Base-by-base conservation (phyloP, 441 rosid genomes). In the Pelargonium fulgidum region DNA sequence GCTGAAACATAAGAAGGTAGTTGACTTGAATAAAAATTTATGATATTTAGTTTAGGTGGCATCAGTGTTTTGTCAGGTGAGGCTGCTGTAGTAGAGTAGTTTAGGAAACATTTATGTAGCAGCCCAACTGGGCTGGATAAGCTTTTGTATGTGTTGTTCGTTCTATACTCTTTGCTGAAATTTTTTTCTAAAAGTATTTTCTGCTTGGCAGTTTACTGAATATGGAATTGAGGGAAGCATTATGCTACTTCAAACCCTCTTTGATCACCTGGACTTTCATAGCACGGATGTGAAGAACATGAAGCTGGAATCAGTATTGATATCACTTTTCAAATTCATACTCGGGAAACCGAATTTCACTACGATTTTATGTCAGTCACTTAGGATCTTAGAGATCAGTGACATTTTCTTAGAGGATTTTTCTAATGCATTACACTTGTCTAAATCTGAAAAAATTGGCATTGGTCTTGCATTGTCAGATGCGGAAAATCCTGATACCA, bases 381-480 rank as follows among this genome's bases (percentile, higher is more conserved):
- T 92, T 5, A 69, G 80, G 61, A 76, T 76, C 71, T 70, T 66
- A 5, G 92, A 84, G 74, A 65, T 90, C 76, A 82, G 73, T 65
- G 88, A 80, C 65, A 83, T 76, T 12, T 75, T 83, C 74, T 74
- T 92, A 7, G 81, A 81, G 77, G 83, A 84, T 75, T 78, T 95
- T 42, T 82, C 88, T 0, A 70, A 66, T 72, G 65, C 76, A 9
- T 74, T 89, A 65, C 77, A 74, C 65, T 82, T 95, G 78, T 86
- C 98, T 0, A 45, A 80, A 59, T 70, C 85, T 67, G 96, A 95
- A 75, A 95, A 86, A 77, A 79, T 95, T 72, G 83, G 76, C 74
- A 73, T 88, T 73, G 92, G 86, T 79, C 88, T 95, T 65, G 93
- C 97, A 52, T 80, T 92, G 20, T 82, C 86, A 41, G 87, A 85